These are phyloP conservation scores for Parmelia sp. DNA, from an alignment of 495 filamentous ascomycete species.

Conservation along the genomic window DNA sequence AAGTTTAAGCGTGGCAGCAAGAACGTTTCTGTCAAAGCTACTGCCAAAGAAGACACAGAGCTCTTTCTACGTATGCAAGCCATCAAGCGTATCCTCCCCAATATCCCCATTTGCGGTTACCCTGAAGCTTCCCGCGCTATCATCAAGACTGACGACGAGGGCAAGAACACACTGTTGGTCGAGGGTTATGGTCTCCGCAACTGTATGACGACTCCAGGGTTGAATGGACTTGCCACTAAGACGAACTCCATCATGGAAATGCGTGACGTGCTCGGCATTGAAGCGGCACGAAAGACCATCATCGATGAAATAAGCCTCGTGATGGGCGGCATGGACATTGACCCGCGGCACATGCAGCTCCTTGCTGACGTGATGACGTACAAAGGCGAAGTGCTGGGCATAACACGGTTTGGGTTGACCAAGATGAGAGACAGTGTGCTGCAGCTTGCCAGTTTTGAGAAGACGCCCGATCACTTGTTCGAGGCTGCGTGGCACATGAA, in stretches of 20 bases:
- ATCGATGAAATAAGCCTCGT: conserved; percentile 71
- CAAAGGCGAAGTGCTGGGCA: conserved; percentile 95
- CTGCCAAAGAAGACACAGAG: conserved; percentile 49
- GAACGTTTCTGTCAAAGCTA: conserved; percentile 36
- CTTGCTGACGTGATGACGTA: conserved; percentile 99
- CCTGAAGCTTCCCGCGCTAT: conserved; percentile 80
- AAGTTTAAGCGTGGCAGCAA: conserved; percentile 39
- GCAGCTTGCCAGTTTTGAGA: conserved; percentile 95
- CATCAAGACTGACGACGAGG: conserved; percentile 67
- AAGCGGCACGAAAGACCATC: conserved; percentile 83
- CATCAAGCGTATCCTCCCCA: conserved; percentile 72
- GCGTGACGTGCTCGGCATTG: conserved; percentile 89
- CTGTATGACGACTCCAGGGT: conserved; percentile 88
- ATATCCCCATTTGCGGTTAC: conserved; percentile 78
- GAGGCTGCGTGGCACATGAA: conserved; percentile 89
- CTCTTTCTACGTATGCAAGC: conserved; percentile 75
- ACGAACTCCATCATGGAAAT: conserved; percentile 92
- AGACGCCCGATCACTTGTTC: conserved; percentile 96
- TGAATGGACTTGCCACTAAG: conserved; percentile 62
- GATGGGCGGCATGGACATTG: conserved; percentile 91
- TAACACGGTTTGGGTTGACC: conserved; percentile 89
- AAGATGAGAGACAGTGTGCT: conserved; percentile 96
- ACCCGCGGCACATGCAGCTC: conserved; percentile 97
- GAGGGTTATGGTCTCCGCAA: conserved; percentile 86
- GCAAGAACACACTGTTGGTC: conserved; percentile 66